These are phyloP conservation scores for Lipomyces spencermartinsiae DNA, from an alignment of 805 yeast genomes.

Conservation along the genomic window DNA sequence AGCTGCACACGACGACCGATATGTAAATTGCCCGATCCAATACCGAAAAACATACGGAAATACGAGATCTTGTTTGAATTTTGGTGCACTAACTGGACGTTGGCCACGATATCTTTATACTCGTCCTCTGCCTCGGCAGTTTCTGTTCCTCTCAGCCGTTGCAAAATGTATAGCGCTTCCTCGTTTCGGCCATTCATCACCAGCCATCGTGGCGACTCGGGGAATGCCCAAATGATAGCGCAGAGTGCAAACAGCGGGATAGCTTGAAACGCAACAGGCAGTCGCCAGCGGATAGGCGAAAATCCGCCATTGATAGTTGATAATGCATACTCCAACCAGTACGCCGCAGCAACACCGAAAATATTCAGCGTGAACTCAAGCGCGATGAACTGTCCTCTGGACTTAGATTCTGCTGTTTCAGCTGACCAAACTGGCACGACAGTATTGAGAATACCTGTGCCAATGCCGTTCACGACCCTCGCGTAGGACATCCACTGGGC, in stretches of 20 bases:
- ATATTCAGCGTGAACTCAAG: constrained; percentile 64
- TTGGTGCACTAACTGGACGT: constrained; percentile 28
- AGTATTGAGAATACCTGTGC: constrained; percentile 41
- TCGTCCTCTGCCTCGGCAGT: constrained; percentile 16
- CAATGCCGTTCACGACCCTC: constrained; percentile 54
- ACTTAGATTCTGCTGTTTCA: constrained; percentile 67
- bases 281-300: constrained; percentile 55
- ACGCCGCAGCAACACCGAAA: constrained; percentile 72
- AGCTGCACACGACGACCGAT: constrained; percentile 31
- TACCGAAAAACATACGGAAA: constrained; percentile 49
- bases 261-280: constrained; percentile 57
- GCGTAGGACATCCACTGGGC: constrained; percentile 68
- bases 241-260: constrained; percentile 55
- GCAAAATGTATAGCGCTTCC: constrained; percentile 47
- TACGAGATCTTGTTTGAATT: constrained; percentile 44
- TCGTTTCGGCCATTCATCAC: constrained; percentile 51
- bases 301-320: constrained; percentile 50
- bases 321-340: constrained; percentile 72
- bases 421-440: constrained; percentile 76
- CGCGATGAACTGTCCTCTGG: constrained; percentile 56
- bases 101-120: constrained; percentile 15
- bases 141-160: constrained; percentile 14
- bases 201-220: constrained; percentile 50
- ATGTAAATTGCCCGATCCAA: constrained; percentile 43
- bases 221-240: constrained; percentile 51